A percentile compares a stretch with the other conserved stretches of the same genome.
Conservation (phyloP, 495 filamentous ascomycete species). For the Lasiosphaeris hirsuta region DNA sequence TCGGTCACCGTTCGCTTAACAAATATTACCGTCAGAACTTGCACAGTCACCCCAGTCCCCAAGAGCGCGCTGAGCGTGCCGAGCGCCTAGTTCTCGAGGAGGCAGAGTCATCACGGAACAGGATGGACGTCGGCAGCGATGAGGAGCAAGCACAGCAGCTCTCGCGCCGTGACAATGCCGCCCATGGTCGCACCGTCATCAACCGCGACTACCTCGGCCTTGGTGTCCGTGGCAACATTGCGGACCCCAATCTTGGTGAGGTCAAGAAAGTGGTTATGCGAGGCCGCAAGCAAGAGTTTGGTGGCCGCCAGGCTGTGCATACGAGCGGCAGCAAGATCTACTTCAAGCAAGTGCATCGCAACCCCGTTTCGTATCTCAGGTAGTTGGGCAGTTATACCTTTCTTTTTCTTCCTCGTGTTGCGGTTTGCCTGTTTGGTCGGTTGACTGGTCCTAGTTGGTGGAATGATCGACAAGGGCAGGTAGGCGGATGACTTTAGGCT, state of each 20-base stretch:
- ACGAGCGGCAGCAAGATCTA: slow-evolving; percentile 18
- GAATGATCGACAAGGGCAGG: no score
- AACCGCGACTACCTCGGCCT: slow-evolving; percentile 26
- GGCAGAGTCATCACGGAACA: slow-evolving; percentile 22
- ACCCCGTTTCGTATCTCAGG: slow-evolving; percentile 27
- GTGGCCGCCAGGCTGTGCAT: slow-evolving; percentile 17
- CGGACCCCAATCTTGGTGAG: slow-evolving; percentile 14
- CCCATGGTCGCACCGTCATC: slow-evolving; percentile 23
- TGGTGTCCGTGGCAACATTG: slow-evolving; percentile 12
- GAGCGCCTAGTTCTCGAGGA: slow-evolving; percentile 53
- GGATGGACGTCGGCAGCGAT: slow-evolving; percentile 29
- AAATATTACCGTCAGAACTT: slow-evolving; percentile 92
- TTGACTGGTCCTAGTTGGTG: not conserved
- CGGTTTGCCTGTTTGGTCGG: not conserved
- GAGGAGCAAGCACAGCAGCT: slow-evolving; percentile 10
- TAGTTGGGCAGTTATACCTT: slow-evolving; percentile 6
- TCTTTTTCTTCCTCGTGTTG: not conserved
- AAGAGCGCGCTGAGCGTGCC: slow-evolving; percentile 52
- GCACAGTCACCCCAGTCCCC: slow-evolving; percentile 68
- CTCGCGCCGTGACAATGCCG: not conserved
- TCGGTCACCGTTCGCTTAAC: slow-evolving; percentile 82
- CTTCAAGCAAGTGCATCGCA: slow-evolving; percentile 32
- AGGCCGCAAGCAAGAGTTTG: slow-evolving; percentile 27
- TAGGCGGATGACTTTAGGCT: no score
- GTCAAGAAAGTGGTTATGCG: slow-evolving; percentile 19